Base-by-base conservation (phyloP, 1,284 basidiomycete species). In the Waitea zeae region DNA sequence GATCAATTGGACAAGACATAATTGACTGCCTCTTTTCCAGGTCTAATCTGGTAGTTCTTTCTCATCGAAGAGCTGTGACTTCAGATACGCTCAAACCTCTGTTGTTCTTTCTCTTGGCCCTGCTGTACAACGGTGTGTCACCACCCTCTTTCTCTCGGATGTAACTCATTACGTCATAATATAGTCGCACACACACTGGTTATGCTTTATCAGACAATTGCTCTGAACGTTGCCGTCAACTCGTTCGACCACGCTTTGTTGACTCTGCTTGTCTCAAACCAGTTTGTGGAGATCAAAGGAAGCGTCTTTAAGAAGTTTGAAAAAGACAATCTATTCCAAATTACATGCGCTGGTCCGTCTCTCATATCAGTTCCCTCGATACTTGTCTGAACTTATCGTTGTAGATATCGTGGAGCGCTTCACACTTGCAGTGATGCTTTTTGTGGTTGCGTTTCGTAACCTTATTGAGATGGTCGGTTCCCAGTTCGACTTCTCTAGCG, bases 251-350 rank as follows among this genome's bases (percentile, higher is more conserved):
- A 98, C 50, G 83, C 92, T 1, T 71, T 99, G 11, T 66, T 98
- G 20, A 96, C 93, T 0, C 68, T 99, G 0, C 66, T 99, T 4
- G 76, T 98, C 30, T 96, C 89, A 30, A 99, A 98, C 52, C 95
- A 99, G 52, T 98, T 99, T 49, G 93, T 98, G 32, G 95, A 99
- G 58, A 98, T 98, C 59, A 99, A 99, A 57, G 92, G 93, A 26
- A 92, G 82, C 46, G 95, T 99, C 0, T 99, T 99, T 70, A 99
- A 98, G 58, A 97, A 87, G 53, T 98, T 99, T 46, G 95, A 98
- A 53, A 99, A 97, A 54, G 95, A 98, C 49, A 97, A 87, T 49
- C 67, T 99, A n/a, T 97, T 99, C 51, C 95, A 99, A 53, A 92
- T 99, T 42, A 95, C 90, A 38, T 96, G 90, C 49, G 92, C 90